phyloP scores from a whole-genome alignment of 352 stramenopile species.

The Phytophthora sp. region DNA sequence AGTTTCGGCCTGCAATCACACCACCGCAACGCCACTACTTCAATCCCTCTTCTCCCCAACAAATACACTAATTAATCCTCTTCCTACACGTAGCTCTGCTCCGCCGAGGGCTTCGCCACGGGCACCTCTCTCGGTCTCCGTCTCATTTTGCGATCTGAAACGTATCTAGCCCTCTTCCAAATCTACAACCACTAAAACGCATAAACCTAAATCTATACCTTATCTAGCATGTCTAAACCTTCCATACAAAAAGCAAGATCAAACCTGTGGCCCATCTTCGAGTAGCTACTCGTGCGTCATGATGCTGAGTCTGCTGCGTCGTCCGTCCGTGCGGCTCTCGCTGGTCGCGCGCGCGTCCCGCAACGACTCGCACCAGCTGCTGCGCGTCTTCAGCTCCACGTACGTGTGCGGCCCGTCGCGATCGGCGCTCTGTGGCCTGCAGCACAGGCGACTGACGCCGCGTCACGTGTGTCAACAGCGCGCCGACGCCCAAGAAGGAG shows the following conservation, averaged over 20 bases:
- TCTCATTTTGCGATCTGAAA: slow-evolving; percentile 16
- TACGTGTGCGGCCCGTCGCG: too few species aligned
- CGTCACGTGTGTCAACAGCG: slow-evolving; percentile 20
- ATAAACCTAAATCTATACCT: not conserved
- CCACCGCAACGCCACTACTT: not conserved
- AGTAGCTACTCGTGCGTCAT: slow-evolving; percentile 25
- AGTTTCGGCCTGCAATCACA: slow-evolving; percentile 18
- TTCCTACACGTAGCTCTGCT: slow-evolving; percentile 56
- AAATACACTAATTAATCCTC: too few species aligned
- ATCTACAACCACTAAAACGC: too few species aligned
- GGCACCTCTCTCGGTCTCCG: slow-evolving; percentile 60
- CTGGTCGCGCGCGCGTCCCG: slow-evolving; percentile 4
- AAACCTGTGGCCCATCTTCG: slow-evolving; percentile 31
- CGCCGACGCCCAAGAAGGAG: slow-evolving; percentile 20
- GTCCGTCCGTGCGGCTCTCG: slow-evolving; percentile 28
- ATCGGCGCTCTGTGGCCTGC: not conserved
- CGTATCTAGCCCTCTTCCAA: too few species aligned
- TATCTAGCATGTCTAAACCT: not conserved
- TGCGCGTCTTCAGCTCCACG: slow-evolving; percentile 50
- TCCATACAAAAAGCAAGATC: not conserved
- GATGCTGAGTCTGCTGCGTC: slow-evolving; percentile 33
- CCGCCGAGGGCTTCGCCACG: slow-evolving; percentile 56
- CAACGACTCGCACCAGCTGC: slow-evolving; percentile 3
- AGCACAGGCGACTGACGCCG: not conserved
- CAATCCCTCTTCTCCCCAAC: too few species aligned